Conservation (phyloP, 208 protist genomes). For the Acanthamoeba comandoni region DNA sequence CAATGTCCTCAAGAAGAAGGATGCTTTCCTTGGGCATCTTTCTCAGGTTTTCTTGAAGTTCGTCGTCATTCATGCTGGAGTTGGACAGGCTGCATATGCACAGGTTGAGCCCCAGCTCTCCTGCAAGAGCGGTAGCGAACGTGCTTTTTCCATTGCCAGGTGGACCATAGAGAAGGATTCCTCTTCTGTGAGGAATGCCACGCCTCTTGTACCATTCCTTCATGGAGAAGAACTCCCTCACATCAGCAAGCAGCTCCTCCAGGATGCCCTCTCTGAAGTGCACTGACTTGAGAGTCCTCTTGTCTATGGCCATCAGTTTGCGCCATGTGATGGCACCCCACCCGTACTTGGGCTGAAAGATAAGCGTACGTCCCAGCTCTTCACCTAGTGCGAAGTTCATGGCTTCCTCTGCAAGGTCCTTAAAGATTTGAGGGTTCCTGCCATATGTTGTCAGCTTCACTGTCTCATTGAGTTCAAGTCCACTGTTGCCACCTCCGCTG, state of each 20-base stretch:
- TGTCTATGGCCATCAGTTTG: constrained; percentile 16
- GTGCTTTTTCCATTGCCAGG: constrained; percentile 62
- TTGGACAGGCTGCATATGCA: constrained; percentile 88
- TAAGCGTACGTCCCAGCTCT: not conserved
- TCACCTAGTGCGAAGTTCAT: not conserved
- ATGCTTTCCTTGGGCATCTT: constrained; percentile 91
- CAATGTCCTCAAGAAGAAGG: constrained; percentile 96
- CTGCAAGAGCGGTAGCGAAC: constrained; percentile 90
- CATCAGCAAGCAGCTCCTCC: constrained; percentile 13
- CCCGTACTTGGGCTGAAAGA: not conserved
- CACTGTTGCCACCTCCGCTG: not conserved
- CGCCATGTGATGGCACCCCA: not conserved
- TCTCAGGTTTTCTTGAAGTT: constrained; percentile 89
- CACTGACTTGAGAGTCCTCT: constrained; percentile 7
- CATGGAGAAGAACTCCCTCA: constrained; percentile 28
- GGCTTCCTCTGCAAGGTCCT: not conserved
- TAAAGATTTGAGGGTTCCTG: not conserved
- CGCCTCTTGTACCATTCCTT: constrained; percentile 45
- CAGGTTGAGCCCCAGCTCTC: constrained; percentile 93
- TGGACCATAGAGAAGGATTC: constrained; percentile 32
- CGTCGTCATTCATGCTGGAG: constrained; percentile 1
- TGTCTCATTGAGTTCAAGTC: not conserved
- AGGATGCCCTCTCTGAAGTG: constrained; percentile 7
- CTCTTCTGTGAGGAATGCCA: constrained; percentile 38
- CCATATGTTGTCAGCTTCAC: constrained; percentile 5